Percentiles rank a stretch among this genome's conserved stretches.
Evolutionary conservation across 495 filamentous ascomycete species (phyloP).

Genomic region (Podospora australis): DNA sequence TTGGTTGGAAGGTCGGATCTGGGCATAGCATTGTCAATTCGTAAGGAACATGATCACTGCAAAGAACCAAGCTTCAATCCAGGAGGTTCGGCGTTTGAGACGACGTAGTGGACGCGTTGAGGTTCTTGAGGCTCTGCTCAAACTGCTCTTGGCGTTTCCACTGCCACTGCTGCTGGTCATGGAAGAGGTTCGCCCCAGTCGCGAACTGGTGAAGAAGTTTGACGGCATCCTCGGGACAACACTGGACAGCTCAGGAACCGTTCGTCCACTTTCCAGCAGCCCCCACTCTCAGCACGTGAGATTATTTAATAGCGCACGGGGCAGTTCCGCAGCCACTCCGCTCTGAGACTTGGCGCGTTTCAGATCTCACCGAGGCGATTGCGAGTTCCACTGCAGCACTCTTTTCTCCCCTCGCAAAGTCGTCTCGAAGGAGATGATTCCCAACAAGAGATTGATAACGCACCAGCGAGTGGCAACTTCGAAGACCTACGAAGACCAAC

Average conservation of each 20-base stretch:
- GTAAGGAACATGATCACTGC: neutral
- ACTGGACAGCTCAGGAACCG: too few species aligned
- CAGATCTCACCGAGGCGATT: constrained; percentile 7
- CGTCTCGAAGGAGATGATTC: neutral
- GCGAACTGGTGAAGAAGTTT: neutral
- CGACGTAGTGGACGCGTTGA: too few species aligned
- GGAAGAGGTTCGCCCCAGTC: neutral
- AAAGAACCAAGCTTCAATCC: neutral
- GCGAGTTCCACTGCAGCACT: constrained; percentile 1
- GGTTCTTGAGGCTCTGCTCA: constrained; percentile 16
- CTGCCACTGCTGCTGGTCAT: neutral
- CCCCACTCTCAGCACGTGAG: constrained; percentile 11
- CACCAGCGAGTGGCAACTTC: too few species aligned
- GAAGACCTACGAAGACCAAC: too few species aligned
- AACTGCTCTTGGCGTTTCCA: constrained; percentile 11
- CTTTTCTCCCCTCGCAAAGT: neutral
- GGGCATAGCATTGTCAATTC: neutral
- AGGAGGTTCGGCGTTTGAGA: too few species aligned
- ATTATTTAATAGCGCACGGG: constrained; percentile 9
- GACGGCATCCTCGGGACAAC: too few species aligned
- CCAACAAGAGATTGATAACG: too few species aligned
- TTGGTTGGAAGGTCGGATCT: too few species aligned
- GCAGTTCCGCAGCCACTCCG: constrained; percentile 1
- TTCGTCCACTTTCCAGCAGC: too few species aligned
- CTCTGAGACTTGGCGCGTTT: constrained; percentile 11